Conservation (phyloP, 352 stramenopile species). For the Phytopythium cucurbitacearum region DNA sequence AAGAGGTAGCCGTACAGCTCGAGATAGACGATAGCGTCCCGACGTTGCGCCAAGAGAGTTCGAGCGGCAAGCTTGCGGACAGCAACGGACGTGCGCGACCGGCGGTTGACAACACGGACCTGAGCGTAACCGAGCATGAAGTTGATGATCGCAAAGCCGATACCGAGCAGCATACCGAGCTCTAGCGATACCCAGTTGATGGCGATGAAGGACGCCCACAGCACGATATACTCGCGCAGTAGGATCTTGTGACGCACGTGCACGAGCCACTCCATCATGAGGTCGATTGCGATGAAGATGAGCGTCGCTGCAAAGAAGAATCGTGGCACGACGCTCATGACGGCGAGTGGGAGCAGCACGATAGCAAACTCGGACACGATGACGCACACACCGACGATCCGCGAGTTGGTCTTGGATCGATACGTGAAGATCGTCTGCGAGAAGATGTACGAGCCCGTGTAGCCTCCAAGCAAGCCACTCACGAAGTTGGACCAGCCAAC, state of each 20-base stretch:
- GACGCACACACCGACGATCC: constrained; percentile 89
- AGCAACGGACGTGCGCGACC: constrained; percentile 48
- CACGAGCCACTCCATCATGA: constrained; percentile 97
- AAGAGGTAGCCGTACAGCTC: constrained; percentile 85
- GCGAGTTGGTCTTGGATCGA: constrained; percentile 87
- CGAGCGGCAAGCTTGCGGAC: constrained; percentile 66
- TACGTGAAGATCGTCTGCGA: constrained; percentile 98
- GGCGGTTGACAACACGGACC: constrained; percentile 63
- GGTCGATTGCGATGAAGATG: constrained; percentile 96
- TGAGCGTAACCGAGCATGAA: constrained; percentile 79
- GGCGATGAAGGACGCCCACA: constrained; percentile 91
- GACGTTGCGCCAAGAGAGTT: constrained; percentile 56
- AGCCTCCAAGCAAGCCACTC: constrained; percentile 93
- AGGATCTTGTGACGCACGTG: constrained; percentile 82
- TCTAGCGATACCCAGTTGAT: constrained; percentile 96
- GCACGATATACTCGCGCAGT: constrained; percentile 90
- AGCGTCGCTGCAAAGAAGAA: constrained; percentile 98
- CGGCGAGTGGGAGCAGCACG: constrained; percentile 88
- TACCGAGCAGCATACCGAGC: constrained; percentile 92
- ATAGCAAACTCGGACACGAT: constrained; percentile 87
- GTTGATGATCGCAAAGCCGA: constrained; percentile 86
- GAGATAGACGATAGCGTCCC: constrained; percentile 70
- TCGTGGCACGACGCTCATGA: constrained; percentile 94
- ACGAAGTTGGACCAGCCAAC: constrained; percentile 97
- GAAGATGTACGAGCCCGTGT: constrained; percentile 99